phyloP scores from a whole-genome alignment of 345 rosid species.

The Eucalyptus grandis region DNA sequence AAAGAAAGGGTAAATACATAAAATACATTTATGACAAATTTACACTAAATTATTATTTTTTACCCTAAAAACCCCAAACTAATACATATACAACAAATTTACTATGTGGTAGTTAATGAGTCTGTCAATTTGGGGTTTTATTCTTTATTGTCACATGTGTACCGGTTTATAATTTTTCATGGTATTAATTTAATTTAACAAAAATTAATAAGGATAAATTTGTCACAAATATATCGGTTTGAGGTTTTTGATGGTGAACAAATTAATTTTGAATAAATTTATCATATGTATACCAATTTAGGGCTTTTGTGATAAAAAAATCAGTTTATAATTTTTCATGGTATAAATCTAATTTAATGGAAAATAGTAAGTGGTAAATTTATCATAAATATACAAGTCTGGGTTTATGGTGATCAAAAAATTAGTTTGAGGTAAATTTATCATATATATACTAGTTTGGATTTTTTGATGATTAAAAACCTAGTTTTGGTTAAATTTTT shows the following conservation, averaged over 20 bases:
- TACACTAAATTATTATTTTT: no score
- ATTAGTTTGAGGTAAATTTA: no score
- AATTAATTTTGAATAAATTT: no score
- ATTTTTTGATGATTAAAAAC: no score
- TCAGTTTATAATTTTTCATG: accelerated
- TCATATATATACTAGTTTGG: no score
- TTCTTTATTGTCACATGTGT: accelerated
- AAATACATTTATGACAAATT: no score
- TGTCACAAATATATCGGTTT: accelerated
- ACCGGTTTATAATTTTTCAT: accelerated
- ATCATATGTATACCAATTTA: accelerated
- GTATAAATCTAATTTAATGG: no score
- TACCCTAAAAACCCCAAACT: accelerated
- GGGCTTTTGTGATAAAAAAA: no score
- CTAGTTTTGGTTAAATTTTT: no score
- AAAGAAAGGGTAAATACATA: accelerated
- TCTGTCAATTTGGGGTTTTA: accelerated
- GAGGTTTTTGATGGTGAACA: accelerated
- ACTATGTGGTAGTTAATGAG: accelerated
- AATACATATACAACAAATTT: no score
- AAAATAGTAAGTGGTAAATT: no score
- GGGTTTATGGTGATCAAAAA: accelerated
- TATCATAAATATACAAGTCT: accelerated
- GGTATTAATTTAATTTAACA: accelerated
- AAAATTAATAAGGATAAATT: accelerated